Evolutionary conservation across 2,329 filamentous ascomycete genomes (phyloP), one percentile per base, ranked within the genome.

Genomic region (Alternaria burnsii): DNA sequence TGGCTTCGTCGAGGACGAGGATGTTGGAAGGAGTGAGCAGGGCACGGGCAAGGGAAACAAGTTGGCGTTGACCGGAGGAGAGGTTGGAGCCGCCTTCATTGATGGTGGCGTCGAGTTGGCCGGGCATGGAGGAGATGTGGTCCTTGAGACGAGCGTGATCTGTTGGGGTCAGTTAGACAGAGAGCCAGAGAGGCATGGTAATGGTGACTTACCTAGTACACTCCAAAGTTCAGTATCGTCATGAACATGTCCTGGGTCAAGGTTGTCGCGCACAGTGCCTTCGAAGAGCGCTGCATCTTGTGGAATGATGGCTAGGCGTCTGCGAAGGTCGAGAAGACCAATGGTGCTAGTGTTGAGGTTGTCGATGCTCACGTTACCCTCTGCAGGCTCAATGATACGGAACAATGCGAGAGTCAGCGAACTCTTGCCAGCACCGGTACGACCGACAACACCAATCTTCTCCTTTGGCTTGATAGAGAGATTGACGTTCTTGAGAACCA

Each of bases 191-290:
- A 34, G 2, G 3, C 32, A 34, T 14, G 5, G 2, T 36, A 9
- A 20, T 11, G 8, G 16, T 14, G 28, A 10, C 90, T 80, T 85
- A 94, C 92, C 92, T 64, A 97, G 84, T 62, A 96, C 94, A 76
- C 91, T 97, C 95, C 95, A 99, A 34, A 99, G 84, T 76, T 98
- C 95, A 5, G 94, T 97, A 79, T 99, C 96, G 79, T 97, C 94
- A 75, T 97, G 94, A 55, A 96, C 92, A 77, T 97, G 92, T 28
- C 91, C 92, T 24, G 96, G 96, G 76, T 99, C 95, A 40, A 98
- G 86, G 75, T 99, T 99, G 80, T 99, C 95, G 68, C 95, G 88
- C 65, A 99, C 87, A 9, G 91, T 94, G 52, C 94, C 94, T 79
- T 97, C 93, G 72, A 99, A 99, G 63, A 99, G 87, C 65, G 94